Evolutionary conservation across 306 rosid species (phyloP).

Genomic region (Pyrus pyrifolia): DNA sequence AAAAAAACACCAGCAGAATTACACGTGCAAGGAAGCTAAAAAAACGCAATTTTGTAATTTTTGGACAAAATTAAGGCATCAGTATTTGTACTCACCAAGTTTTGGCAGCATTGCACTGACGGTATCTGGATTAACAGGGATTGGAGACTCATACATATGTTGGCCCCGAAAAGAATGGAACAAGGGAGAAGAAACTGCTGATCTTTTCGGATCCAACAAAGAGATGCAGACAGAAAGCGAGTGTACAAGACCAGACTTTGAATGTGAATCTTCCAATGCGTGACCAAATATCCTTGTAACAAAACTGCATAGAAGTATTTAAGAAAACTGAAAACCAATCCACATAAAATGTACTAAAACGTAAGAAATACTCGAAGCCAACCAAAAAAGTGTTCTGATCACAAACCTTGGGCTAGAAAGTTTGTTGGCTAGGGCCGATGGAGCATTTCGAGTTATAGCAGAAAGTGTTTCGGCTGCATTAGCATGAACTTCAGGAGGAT

Average conservation of each 20-base stretch:
- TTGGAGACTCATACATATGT: conserved; percentile 74
- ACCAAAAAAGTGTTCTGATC: conserved; percentile 5
- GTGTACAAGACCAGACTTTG: conserved; percentile 75
- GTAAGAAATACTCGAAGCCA: neutral
- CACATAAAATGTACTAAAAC: neutral
- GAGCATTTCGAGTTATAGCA: conserved; percentile 77
- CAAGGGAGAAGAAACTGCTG: conserved; percentile 48
- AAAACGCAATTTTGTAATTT: neutral
- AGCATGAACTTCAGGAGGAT: conserved; percentile 91
- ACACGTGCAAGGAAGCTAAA: neutral
- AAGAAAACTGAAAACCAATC: conserved; percentile 11
- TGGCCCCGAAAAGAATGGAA: conserved; percentile 89
- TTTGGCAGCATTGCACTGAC: conserved; percentile 82
- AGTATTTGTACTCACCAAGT: conserved; percentile 50
- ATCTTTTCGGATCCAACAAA: conserved; percentile 90
- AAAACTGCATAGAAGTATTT: conserved; percentile 47
- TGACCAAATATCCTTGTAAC: conserved; percentile 73
- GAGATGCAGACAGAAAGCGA: conserved; percentile 93
- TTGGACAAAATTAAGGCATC: neutral
- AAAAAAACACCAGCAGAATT: neutral
- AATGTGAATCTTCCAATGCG: conserved; percentile 85
- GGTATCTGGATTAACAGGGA: conserved; percentile 74
- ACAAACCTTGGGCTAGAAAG: conserved; percentile 93
- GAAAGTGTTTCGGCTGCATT: conserved; percentile 91
- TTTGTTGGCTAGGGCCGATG: conserved; percentile 81